Evolutionary conservation across 768 basidiomycete species (phyloP).

Genomic region (Rubroboletus pulcherrimus): DNA sequence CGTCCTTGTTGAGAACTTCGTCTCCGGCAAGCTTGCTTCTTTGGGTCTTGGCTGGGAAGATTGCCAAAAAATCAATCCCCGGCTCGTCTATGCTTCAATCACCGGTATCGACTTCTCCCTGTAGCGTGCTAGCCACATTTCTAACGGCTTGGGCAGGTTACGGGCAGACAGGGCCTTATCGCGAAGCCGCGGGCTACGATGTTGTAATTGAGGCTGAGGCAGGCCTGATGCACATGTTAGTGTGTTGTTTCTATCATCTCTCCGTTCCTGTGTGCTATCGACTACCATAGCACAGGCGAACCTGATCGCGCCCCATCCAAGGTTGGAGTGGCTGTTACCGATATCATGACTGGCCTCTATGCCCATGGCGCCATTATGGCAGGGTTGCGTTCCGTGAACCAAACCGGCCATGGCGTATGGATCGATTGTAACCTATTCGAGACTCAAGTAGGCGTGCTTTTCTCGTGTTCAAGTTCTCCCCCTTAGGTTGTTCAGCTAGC

Average conservation of each 20-base stretch:
- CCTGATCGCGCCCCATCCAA: slow-evolving; percentile 82
- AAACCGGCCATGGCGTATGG: slow-evolving; percentile 85
- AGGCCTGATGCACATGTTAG: slow-evolving; percentile 90
- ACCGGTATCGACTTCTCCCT: slow-evolving; percentile 52
- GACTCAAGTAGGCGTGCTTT: slow-evolving; percentile 58
- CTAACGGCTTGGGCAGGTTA: slow-evolving; percentile 45
- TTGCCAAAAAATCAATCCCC: slow-evolving; percentile 70
- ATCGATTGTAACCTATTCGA: slow-evolving; percentile 94
- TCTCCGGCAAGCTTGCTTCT: slow-evolving; percentile 78
- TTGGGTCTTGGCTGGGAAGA: slow-evolving; percentile 87
- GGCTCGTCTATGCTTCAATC: slow-evolving; percentile 84
- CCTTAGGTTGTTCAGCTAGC: slow-evolving; percentile 56
- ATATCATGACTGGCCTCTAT: slow-evolving; percentile 84
- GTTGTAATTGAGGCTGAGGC: slow-evolving; percentile 87
- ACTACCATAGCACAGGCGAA: slow-evolving; percentile 71
- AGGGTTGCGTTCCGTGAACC: slow-evolving; percentile 72
- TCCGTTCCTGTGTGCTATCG: slow-evolving; percentile 6
- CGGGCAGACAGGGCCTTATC: slow-evolving; percentile 87
- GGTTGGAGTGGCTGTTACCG: slow-evolving; percentile 94
- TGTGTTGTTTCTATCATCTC: slow-evolving; percentile 17
- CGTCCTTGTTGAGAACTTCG: slow-evolving; percentile 86
- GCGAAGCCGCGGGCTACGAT: slow-evolving; percentile 82
- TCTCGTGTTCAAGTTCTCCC: background rate
- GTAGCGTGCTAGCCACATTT: background rate
- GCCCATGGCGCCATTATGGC: slow-evolving; percentile 93